phyloP scores from a whole-genome alignment of 2,329 filamentous ascomycete genomes.

The Pseudogymnoascus sp. region DNA sequence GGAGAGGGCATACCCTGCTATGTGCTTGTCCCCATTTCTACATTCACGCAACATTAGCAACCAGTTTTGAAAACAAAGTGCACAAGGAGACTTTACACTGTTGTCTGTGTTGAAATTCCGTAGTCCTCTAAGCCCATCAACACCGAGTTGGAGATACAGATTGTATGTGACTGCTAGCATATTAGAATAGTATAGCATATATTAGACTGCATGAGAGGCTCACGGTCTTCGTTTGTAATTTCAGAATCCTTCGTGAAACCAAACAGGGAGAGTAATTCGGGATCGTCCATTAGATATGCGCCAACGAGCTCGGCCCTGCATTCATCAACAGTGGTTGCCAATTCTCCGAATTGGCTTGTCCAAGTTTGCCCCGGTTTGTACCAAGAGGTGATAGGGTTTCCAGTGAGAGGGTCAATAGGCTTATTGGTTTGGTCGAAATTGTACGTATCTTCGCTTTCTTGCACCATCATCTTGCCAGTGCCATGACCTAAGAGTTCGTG shows the following conservation, averaged over 20 bases:
- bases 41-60: not conserved
- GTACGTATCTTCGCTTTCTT: conserved; percentile 45
- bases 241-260: conserved; percentile 31
- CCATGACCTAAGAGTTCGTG: conserved; percentile 60
- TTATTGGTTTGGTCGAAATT: conserved; percentile 53
- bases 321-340: conserved; percentile 54
- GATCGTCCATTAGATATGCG: conserved; percentile 37
- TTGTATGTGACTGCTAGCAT: conserved; percentile 31
- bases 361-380: conserved; percentile 57
- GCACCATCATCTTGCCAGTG: conserved; percentile 50
- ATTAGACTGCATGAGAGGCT: conserved; percentile 15
- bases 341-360: conserved; percentile 49
- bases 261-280: conserved; percentile 36
- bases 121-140: conserved; percentile 34
- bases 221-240: conserved; percentile 34
- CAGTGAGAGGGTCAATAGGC: conserved; percentile 47
- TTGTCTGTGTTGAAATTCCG: conserved; percentile 32
- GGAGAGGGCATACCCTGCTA: conserved; percentile 25
- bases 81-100: conserved; percentile 20
- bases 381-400: conserved; percentile 44
- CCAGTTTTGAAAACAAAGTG: not conserved
- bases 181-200: conserved; percentile 15
- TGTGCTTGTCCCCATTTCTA: conserved; percentile 40
- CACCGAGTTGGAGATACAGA: conserved; percentile 34
- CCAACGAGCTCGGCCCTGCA: conserved; percentile 36